phyloP scores from a whole-genome alignment of 1,139 yeast genomes.

The Ashbya aceris region DNA sequence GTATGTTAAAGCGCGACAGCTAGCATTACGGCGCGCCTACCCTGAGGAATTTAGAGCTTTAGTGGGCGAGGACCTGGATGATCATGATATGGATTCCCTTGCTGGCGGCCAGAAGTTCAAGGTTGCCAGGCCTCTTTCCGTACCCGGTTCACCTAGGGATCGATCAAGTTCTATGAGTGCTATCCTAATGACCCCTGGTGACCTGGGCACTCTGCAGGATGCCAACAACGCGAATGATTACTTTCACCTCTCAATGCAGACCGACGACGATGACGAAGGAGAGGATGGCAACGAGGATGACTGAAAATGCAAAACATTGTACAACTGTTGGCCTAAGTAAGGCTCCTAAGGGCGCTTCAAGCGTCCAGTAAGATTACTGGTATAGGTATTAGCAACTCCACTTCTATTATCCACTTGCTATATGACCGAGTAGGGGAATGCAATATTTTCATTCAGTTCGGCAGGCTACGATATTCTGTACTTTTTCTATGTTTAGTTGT shows the following conservation, averaged over 20 bases:
- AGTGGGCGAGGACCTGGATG: slow-evolving; percentile 26
- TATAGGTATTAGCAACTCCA: too few relatives aligned
- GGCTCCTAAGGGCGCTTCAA: too few relatives aligned
- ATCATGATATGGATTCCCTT: slow-evolving; percentile 25
- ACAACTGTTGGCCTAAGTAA: too few relatives aligned
- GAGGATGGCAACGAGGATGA: slow-evolving; percentile 9
- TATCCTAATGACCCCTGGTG: slow-evolving; percentile 93
- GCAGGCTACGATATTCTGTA: too few relatives aligned
- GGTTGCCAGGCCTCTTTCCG: slow-evolving; percentile 84
- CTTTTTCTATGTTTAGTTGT: too few relatives aligned
- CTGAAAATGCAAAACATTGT: too few relatives aligned
- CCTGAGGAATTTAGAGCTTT: slow-evolving; percentile 70
- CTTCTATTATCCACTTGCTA: too few relatives aligned
- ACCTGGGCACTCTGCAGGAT: slow-evolving; percentile 91
- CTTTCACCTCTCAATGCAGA: slow-evolving; percentile 61
- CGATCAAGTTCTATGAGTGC: slow-evolving; percentile 28
- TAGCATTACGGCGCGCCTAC: slow-evolving; percentile 87
- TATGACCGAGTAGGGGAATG: too few relatives aligned
- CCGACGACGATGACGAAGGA: slow-evolving; percentile 37
- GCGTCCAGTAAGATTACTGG: too few relatives aligned
- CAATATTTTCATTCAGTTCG: too few relatives aligned
- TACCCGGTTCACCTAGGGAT: slow-evolving; percentile 89
- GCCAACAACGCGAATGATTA: slow-evolving; percentile 79
- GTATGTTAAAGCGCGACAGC: slow-evolving; percentile 87
- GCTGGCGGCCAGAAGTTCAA: slow-evolving; percentile 41